Conservation (phyloP, 2,329 filamentous ascomycete genomes). For the Epichloe baconii region DNA sequence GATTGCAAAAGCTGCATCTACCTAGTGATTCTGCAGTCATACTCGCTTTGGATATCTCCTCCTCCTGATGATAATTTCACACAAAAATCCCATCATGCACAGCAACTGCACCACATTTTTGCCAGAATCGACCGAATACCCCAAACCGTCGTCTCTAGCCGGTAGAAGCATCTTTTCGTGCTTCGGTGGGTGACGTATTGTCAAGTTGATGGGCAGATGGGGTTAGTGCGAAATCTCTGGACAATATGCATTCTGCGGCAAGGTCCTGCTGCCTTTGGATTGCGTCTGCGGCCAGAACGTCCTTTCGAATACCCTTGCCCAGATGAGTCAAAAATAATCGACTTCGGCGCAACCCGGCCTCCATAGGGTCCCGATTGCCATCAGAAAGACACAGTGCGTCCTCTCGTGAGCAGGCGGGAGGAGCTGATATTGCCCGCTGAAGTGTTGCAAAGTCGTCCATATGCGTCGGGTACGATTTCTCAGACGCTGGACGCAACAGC, state of each 20-base stretch:
- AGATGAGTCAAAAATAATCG: neutral
- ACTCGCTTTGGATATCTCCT: neutral
- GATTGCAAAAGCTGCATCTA: neutral
- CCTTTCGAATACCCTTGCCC: neutral
- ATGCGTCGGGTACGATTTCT: neutral
- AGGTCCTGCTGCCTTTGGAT: neutral
- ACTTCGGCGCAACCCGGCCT: neutral
- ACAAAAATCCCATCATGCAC: neutral
- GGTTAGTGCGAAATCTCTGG: constrained; percentile 7
- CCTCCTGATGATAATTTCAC: neutral
- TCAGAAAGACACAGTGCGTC: neutral
- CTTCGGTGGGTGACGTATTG: constrained; percentile 8
- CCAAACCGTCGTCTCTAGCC: constrained; percentile 3
- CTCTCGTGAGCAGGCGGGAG: neutral
- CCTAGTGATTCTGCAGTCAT: neutral
- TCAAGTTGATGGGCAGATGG: neutral
- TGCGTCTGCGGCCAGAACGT: neutral
- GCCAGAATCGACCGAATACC: neutral
- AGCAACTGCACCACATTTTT: neutral
- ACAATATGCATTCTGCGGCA: neutral
- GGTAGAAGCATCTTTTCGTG: neutral
- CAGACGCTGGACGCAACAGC: neutral
- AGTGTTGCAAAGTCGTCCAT: neutral
- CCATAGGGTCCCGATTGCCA: neutral
- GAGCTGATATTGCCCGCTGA: neutral